Conservation (phyloP, 495 filamentous ascomycete genomes). For the Pyrenula massariospora region DNA sequence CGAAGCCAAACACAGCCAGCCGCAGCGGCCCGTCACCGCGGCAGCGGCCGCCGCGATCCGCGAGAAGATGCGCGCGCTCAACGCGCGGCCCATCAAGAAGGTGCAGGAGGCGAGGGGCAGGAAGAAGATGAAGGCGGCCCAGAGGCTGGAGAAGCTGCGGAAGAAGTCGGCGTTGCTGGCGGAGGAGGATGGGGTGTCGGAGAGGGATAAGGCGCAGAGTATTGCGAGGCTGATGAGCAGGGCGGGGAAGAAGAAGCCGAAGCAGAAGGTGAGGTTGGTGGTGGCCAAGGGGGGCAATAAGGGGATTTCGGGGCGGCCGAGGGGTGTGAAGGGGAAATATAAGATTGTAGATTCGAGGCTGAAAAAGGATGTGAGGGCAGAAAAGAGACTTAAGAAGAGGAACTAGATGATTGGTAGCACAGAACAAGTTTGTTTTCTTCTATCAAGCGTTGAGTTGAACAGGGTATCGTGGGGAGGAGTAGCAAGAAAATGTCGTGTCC, state of each 20-base stretch:
- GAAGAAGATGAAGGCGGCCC: conserved; percentile 92
- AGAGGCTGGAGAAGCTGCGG: conserved; percentile 80
- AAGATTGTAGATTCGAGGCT: conserved; percentile 96
- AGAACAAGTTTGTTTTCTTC: conserved; percentile 3
- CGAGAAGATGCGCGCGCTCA: conserved; percentile 86
- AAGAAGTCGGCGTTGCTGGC: conserved; percentile 85
- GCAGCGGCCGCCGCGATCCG: conserved; percentile 87
- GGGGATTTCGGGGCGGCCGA: conserved; percentile 66
- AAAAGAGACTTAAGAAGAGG: conserved; percentile 72
- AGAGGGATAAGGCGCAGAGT: conserved; percentile 83
- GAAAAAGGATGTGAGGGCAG: conserved; percentile 94
- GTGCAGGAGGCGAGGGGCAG: conserved; percentile 89
- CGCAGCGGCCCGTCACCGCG: conserved; percentile 76
- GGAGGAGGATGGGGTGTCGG: conserved; percentile 81
- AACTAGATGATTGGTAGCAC: too few relatives aligned
- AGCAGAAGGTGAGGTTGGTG: conserved; percentile 73
- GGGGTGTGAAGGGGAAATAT: conserved; percentile 90
- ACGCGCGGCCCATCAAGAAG: conserved; percentile 98
- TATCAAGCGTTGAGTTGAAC: too few relatives aligned
- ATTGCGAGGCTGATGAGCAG: conserved; percentile 73
- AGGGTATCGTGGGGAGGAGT: too few relatives aligned
- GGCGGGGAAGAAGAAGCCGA: conserved; percentile 77
- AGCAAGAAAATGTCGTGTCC: too few relatives aligned
- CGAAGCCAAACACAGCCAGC: conserved; percentile 70
- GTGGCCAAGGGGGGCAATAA: conserved; percentile 78